Base-by-base conservation (phyloP, 495 filamentous ascomycete species). In the Rhypophila decipiens region DNA sequence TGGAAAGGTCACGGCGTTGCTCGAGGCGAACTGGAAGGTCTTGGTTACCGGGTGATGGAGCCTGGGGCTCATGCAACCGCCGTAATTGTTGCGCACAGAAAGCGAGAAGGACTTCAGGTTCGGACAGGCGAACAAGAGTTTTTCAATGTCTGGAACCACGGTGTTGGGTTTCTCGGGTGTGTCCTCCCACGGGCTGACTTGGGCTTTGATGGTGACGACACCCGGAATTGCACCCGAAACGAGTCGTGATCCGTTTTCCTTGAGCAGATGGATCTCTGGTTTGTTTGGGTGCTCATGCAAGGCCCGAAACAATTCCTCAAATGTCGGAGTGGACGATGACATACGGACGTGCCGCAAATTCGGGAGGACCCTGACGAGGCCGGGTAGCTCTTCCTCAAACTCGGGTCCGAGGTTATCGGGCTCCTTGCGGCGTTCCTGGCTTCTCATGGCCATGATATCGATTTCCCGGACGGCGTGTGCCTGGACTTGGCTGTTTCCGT, bases 201-300 rank as follows among this genome's bases (percentile, higher is more conserved):
- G 2, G 42, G 24, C 42, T 34, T 27, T 27, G 42, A 44, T 31
- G 24, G 42, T 44, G 42, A 20, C 11, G 43, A 46, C 29, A 7
- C 43, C 2, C 10, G 43, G 43, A 29, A 46, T 18, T 19, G 43
- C 29, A 33, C 43, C 43, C 9, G 29, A 35, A 22, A 37, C 29
- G 24, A n/a, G 15, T 22, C 43, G 27, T 2, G 13, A 9, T 21
- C 29, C 43, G 24, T 36, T 18, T 36, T 46, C 43, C 18, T 19
- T 20, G 31, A 46, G 43, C 4, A 46, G 29, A 33, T 46, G 43
- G 29, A 46, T 21, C 24, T 36, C 29, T n/a, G 43, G 43, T 21
- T 36, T 35, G 29, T 37, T 46, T 29, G 43, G 43, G 43, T 46
- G 43, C 15, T 46, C 43, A 10, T 36, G 2, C 29, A 46, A 22